A percentile compares a stretch with the other conserved stretches of the same genome.
These are phyloP conservation scores for Cyphellophora europaea DNA, from an alignment of 2,329 filamentous ascomycete species.

Conservation along the genomic window DNA sequence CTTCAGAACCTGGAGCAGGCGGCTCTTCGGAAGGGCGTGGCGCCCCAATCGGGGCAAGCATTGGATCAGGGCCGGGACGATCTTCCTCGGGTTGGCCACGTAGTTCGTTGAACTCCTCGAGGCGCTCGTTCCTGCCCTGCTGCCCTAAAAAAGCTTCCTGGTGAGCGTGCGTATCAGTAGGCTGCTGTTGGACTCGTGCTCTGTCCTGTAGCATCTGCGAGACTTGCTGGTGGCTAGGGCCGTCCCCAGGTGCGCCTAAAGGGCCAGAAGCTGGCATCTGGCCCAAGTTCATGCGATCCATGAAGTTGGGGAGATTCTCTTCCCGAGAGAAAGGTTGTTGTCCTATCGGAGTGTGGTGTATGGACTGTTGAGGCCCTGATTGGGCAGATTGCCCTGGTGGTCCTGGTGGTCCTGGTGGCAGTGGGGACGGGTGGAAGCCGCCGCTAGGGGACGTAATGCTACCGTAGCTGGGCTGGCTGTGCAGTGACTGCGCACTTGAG, in stretches of 20 bases:
- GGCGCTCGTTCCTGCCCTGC: constrained; percentile 52
- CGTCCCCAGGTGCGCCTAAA: constrained; percentile 36
- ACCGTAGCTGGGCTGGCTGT: constrained; percentile 93
- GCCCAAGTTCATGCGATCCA: constrained; percentile 57
- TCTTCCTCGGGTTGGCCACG: constrained; percentile 57
- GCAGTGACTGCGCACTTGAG: constrained; percentile 87
- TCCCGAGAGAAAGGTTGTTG: constrained; percentile 44
- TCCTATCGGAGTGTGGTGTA: constrained; percentile 1
- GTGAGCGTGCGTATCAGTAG: constrained; percentile 25
- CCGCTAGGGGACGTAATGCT: constrained; percentile 81
- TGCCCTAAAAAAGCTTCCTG: constrained; percentile 38
- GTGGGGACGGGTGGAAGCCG: constrained; percentile 54
- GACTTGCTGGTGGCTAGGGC: constrained; percentile 48
- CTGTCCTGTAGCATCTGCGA: constrained; percentile 53
- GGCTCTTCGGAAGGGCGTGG: constrained; percentile 21
- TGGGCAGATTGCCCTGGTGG: not conserved
- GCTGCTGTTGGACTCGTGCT: constrained; percentile 40
- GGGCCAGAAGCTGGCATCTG: constrained; percentile 40
- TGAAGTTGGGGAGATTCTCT: constrained; percentile 57
- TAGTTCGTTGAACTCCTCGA: constrained; percentile 75
- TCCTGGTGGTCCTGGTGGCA: constrained; percentile 31
- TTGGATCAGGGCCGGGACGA: constrained; percentile 27
- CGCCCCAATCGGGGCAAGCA: constrained; percentile 29
- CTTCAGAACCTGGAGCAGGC: constrained; percentile 11
- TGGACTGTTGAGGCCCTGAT: not conserved